Conservation (phyloP, 2,329 filamentous ascomycete species). For the Trichoderma gracile region DNA sequence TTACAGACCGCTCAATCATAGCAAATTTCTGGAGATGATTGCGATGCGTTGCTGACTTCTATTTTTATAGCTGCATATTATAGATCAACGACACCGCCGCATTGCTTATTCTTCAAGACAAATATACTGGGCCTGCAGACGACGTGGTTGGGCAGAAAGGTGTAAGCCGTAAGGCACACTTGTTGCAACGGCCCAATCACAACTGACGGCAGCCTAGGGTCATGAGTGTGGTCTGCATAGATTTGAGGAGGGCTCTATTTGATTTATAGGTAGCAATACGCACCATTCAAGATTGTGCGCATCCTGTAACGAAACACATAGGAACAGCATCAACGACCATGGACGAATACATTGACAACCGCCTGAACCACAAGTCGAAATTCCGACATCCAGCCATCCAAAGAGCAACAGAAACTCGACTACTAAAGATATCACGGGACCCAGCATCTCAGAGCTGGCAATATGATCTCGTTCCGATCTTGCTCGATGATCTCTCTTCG, state of each 20-base stretch:
- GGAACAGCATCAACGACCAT: not conserved
- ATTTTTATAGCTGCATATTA: not conserved
- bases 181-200: not conserved
- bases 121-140: not conserved
- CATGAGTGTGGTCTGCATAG: not conserved
- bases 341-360: not conserved
- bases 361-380: not conserved
- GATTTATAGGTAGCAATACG: not conserved
- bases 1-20: too few relatives aligned
- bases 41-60: not conserved
- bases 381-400: conserved; percentile 1
- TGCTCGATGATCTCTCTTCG: not conserved
- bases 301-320: not conserved
- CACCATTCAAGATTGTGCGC: not conserved
- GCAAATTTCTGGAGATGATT: not conserved
- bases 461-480: not conserved
- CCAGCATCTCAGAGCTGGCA: not conserved
- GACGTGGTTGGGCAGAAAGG: not conserved
- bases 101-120: not conserved
- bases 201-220: not conserved
- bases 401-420: not conserved
- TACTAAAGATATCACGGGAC: not conserved
- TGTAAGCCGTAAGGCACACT: conserved; percentile 2
- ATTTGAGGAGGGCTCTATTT: not conserved
- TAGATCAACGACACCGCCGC: not conserved